Conservation (phyloP, 257 asterid species). For the Hygrophila difformis region DNA sequence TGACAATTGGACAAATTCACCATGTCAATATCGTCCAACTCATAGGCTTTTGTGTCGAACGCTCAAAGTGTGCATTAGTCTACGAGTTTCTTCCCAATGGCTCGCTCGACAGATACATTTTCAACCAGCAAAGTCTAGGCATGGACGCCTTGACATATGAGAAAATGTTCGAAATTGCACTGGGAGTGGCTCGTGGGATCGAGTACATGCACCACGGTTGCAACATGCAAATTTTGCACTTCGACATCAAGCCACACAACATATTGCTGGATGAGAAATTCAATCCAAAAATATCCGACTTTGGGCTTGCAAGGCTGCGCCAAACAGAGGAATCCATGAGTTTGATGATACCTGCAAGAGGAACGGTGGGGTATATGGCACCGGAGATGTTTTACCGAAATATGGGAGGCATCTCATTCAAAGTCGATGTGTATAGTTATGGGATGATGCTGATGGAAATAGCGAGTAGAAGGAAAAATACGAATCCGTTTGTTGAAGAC, state of each 20-base stretch:
- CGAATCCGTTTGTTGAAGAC: constrained; percentile 27
- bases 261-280: constrained; percentile 27
- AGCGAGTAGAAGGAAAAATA: constrained; percentile 26
- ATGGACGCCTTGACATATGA: constrained; percentile 25
- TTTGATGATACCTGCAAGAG: constrained; percentile 27
- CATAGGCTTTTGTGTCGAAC: constrained; percentile 38
- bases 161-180: constrained; percentile 34
- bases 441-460: constrained; percentile 40
- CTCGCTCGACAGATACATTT: constrained; percentile 35
- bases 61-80: constrained; percentile 35
- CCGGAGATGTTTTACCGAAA: constrained; percentile 34
- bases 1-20: constrained; percentile 45
- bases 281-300: constrained; percentile 32
- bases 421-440: constrained; percentile 35
- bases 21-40: constrained; percentile 42
- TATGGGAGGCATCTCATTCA: constrained; percentile 30
- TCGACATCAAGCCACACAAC: constrained; percentile 35
- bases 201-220: constrained; percentile 35
- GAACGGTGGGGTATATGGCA: constrained; percentile 40
- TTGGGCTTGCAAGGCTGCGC: constrained; percentile 28
- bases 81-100: constrained; percentile 47
- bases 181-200: constrained; percentile 37
- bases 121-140: constrained; percentile 22
- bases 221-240: constrained; percentile 35
- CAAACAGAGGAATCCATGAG: constrained; percentile 15